These are phyloP conservation scores for Kluyveromyces sp. DNA, from an alignment of 1,139 yeast genomes.

Conservation along the genomic window DNA sequence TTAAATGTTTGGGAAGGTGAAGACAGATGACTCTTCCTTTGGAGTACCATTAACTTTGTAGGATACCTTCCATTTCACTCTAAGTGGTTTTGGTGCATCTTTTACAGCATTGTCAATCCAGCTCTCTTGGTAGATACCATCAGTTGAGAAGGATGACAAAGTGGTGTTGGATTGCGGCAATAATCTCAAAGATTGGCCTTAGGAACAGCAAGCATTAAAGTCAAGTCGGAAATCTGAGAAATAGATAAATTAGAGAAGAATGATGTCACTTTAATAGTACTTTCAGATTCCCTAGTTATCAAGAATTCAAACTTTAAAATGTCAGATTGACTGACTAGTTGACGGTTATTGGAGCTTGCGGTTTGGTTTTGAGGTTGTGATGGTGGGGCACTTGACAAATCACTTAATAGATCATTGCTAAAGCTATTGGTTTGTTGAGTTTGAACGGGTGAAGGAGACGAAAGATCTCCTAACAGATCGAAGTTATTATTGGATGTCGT, in stretches of 20 bases:
- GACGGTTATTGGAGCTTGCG: conserved; percentile 10
- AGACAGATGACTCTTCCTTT: conserved; percentile 53
- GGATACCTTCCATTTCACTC: conserved; percentile 75
- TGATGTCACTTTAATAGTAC: conserved; percentile 39
- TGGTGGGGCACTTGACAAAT: conserved; percentile 11
- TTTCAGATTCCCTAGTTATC: conserved; percentile 33
- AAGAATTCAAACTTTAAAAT: conserved; percentile 48
- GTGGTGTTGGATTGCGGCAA: conserved; percentile 60
- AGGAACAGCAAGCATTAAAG: conserved; percentile 78
- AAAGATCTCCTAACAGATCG: conserved; percentile 41
- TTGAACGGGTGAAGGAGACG: conserved; percentile 36
- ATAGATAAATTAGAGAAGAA: conserved; percentile 39
- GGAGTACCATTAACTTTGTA: conserved; percentile 43
- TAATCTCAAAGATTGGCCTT: conserved; percentile 59
- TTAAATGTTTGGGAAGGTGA: conserved; percentile 30
- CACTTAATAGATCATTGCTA: conserved; percentile 10
- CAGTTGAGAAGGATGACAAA: conserved; percentile 43
- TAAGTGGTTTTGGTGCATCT: conserved; percentile 38
- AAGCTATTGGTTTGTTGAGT: conserved; percentile 7
- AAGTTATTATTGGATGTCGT: conserved; percentile 11
- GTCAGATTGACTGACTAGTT: conserved; percentile 39
- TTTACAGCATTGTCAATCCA: conserved; percentile 43
- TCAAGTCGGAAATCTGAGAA: conserved; percentile 45
- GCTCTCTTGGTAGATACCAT: conserved; percentile 40
- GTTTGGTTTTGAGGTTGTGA: conserved; percentile 3